Evolutionary conservation across 495 filamentous ascomycete genomes (phyloP).

Genomic region (Rhizodiscina lignyota): DNA sequence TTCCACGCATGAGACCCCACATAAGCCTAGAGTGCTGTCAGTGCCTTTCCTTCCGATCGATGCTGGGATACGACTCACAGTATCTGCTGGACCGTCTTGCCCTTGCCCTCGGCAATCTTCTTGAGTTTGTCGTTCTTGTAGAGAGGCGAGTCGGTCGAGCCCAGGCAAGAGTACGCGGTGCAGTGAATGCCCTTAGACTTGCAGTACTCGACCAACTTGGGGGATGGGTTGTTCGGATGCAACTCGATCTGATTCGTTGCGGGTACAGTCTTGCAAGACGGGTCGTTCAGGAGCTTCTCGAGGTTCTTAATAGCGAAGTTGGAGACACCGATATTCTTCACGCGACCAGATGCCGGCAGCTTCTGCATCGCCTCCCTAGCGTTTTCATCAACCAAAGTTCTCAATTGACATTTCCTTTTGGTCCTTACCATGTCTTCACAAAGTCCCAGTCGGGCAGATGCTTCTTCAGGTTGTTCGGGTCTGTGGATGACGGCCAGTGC

Average conservation of each 20-base stretch:
- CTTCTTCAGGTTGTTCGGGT: conserved; percentile 37
- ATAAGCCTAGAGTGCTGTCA: conserved; percentile 10
- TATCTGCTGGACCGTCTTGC: conserved; percentile 18
- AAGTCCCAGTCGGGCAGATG: conserved; percentile 59
- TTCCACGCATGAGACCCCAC: conserved; percentile 26
- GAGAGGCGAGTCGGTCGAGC: conserved; percentile 23
- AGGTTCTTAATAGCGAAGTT: conserved; percentile 47
- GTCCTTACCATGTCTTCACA: conserved; percentile 52
- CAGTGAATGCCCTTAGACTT: conserved; percentile 25
- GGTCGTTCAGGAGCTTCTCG: conserved; percentile 36
- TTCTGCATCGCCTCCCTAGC: conserved; percentile 56
- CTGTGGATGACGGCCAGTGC: conserved; percentile 63
- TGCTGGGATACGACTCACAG: conserved; percentile 9
- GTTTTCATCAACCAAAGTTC: not conserved
- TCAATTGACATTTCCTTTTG: too few species aligned
- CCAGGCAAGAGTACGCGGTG: conserved; percentile 25
- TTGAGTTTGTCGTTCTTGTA: conserved; percentile 18
- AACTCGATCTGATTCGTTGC: conserved; percentile 79
- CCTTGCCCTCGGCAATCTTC: conserved; percentile 21
- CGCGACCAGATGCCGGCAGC: conserved; percentile 61
- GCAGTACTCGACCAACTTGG: conserved; percentile 58
- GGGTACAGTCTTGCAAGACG: conserved; percentile 45
- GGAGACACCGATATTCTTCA: conserved; percentile 52
- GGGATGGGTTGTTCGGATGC: conserved; percentile 21
- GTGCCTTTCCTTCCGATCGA: not conserved